A percentile compares a stretch with the other conserved stretches of the same genome.
phyloP scores from a whole-genome alignment of 2,329 filamentous ascomycete genomes.

The Aspergillus phoenicis region DNA sequence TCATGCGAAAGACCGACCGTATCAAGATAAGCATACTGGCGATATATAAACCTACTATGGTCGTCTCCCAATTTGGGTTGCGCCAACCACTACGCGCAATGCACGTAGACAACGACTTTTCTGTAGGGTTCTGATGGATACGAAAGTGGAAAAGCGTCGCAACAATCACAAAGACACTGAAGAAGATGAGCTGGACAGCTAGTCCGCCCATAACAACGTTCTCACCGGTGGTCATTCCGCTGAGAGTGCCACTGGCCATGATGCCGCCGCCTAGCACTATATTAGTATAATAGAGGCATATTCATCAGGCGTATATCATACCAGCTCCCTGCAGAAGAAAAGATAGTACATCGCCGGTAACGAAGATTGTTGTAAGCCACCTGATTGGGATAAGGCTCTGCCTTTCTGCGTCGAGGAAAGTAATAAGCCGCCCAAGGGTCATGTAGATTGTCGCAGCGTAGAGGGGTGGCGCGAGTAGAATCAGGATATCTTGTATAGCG shows the following conservation, averaged over 20 bases:
- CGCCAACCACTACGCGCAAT: neutral
- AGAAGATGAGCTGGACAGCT: constrained; percentile 60
- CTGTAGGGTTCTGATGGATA: constrained; percentile 37
- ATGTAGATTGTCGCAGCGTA: constrained; percentile 47
- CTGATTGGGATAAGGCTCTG: constrained; percentile 33
- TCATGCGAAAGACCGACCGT: constrained; percentile 25
- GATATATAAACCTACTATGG: constrained; percentile 14
- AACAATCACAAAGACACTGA: constrained; percentile 57
- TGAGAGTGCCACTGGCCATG: constrained; percentile 18
- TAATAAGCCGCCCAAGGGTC: constrained; percentile 41
- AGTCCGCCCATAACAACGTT: constrained; percentile 59
- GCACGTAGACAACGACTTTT: constrained; percentile 7
- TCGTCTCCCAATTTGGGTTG: constrained; percentile 9
- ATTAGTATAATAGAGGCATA: constrained; percentile 1
- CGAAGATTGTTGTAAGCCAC: constrained; percentile 44
- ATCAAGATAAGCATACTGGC: constrained; percentile 24
- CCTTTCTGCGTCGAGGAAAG: constrained; percentile 34
- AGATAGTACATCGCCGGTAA: constrained; percentile 36
- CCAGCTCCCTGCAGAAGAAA: constrained; percentile 37
- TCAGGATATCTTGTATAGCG: constrained; percentile 36
- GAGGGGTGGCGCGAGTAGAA: constrained; percentile 44
- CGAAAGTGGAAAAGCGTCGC: constrained; percentile 54
- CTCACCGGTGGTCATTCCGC: constrained; percentile 18
- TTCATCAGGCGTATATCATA: neutral
- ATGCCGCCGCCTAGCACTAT: constrained; percentile 20